Base-by-base conservation (phyloP, 2,329 filamentous ascomycete genomes). In the Penicillium paneum region DNA sequence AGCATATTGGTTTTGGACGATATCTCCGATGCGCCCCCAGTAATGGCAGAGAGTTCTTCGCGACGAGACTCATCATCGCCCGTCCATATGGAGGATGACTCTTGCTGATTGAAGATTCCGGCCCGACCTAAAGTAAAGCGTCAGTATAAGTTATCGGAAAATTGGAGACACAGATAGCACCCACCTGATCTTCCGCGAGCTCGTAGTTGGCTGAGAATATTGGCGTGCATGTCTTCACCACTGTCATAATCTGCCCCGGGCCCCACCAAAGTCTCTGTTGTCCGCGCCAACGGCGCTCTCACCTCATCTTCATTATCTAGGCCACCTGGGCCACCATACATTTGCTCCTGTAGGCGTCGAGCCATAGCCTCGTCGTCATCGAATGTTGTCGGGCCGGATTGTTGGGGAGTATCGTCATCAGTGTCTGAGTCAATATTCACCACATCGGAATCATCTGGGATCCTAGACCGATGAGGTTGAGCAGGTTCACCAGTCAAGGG, bases 351-450 rank as follows among this genome's bases (percentile, higher is more conserved):
- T 56, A 99, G 74, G 54, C 90, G 84, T 71, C 92, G 85, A 7
- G 94, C 94, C 86, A 97, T 93, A 40, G 90, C 92, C 49, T 91
- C 92, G 67, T 99, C 94, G 66, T 96, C 91, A 60, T 97, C 92
- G 61, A 89, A 84, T 49, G 66, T 85, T 79, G 72, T 74, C 31
- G 73, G 75, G 75, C 75, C 36, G 80, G 74, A 52, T 24, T 64
- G 57, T 56, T 55, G 39, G 26, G 78, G 71, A 62, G 78, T 82
- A 34, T 90, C 87, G 52, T 90, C 86, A 65, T 93, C 89, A 17
- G 88, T 88, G 64, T 93, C 89, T 17, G 88, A 89, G 62, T 91
- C 88, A 59, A 96, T 82, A 63, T 88, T 83, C 58, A 95, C 88
- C 13, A 87, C 78, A n/a, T 83, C 83, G 32, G 78, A 67, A 10